A percentile compares a stretch with the other conserved stretches of the same genome.
These are phyloP conservation scores for Lipomyces japonicus DNA, from an alignment of 805 yeast species.

Conservation along the genomic window DNA sequence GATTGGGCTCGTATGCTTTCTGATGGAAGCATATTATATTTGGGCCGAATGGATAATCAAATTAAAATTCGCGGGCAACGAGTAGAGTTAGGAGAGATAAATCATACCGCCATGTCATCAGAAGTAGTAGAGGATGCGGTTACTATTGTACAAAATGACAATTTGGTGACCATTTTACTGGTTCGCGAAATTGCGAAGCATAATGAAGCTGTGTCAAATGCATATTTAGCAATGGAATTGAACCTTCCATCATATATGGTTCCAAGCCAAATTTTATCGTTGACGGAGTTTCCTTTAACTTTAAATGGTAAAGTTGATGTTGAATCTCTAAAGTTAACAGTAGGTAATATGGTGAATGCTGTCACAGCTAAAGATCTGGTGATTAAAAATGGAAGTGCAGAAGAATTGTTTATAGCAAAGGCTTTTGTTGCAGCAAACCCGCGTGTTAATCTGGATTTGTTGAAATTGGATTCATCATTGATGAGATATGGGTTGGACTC, in stretches of 20 bases:
- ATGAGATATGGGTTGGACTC: slow-evolving; percentile 31
- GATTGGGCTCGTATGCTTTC: slow-evolving; percentile 31
- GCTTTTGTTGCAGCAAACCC: slow-evolving; percentile 2
- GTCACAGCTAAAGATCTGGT: not conserved
- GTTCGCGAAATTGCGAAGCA: not conserved
- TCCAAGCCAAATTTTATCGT: slow-evolving; percentile 17
- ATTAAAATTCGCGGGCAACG: slow-evolving; percentile 36
- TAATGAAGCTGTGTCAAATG: not conserved
- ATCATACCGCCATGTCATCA: slow-evolving; percentile 3
- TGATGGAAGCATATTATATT: slow-evolving; percentile 30
- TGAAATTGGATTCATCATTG: slow-evolving; percentile 11
- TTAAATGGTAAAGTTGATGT: slow-evolving; percentile 28
- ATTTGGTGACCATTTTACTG: slow-evolving; percentile 5
- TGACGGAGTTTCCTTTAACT: slow-evolving; percentile 22
- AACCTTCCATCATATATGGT: slow-evolving; percentile 30
- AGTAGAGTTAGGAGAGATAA: slow-evolving; percentile 34
- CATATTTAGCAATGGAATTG: not conserved
- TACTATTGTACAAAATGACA: slow-evolving; percentile 7
- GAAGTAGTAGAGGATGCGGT: slow-evolving; percentile 18
- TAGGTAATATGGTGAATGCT: not conserved
- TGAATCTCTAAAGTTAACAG: not conserved
- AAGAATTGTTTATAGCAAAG: slow-evolving; percentile 11
- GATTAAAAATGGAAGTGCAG: not conserved
- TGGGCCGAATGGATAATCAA: slow-evolving; percentile 34
- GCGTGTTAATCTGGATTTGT: not conserved